phyloP scores from a whole-genome alignment of 208 protist genomes.

The Herpetomonas samuelpessoai region DNA sequence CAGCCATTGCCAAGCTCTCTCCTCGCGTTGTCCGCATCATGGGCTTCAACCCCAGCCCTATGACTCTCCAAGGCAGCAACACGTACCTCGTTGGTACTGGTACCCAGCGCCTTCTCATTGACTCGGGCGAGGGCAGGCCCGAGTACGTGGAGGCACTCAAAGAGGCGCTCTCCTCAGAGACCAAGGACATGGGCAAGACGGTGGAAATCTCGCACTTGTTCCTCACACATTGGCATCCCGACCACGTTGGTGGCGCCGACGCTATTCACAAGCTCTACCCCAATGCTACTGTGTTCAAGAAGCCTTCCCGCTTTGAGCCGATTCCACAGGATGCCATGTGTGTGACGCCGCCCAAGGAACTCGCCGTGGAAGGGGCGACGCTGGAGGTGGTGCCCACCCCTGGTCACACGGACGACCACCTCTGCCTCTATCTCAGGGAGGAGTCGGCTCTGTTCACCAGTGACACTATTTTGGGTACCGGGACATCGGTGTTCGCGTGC shows the following conservation, averaged over 20 bases:
- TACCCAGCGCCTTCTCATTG: conserved; percentile 40
- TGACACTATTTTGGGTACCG: conserved; percentile 59
- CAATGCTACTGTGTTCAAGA: conserved; percentile 45
- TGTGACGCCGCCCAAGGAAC: conserved; percentile 16
- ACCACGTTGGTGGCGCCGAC: conserved; percentile 62
- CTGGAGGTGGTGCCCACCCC: conserved; percentile 45
- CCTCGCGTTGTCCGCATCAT: conserved; percentile 51
- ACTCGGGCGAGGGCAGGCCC: conserved; percentile 50
- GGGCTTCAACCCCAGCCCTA: conserved; percentile 60
- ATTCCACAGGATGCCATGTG: conserved; percentile 25
- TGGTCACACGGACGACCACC: conserved; percentile 70
- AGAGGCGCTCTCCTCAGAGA: conserved; percentile 21
- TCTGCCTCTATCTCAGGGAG: conserved; percentile 49
- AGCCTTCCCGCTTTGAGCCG: conserved; percentile 21
- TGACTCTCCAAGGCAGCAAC: conserved; percentile 76
- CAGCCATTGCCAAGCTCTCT: conserved; percentile 29
- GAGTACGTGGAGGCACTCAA: conserved; percentile 36
- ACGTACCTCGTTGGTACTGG: conserved; percentile 69
- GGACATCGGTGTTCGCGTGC: conserved; percentile 59
- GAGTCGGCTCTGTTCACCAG: conserved; percentile 57
- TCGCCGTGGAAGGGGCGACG: conserved; percentile 45
- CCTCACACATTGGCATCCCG: conserved; percentile 68
- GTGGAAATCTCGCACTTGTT: conserved; percentile 48
- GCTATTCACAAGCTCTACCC: conserved; percentile 36
- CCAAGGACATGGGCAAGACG: conserved; percentile 21